These are phyloP conservation scores for Saccharomyces hybrid DNA, from an alignment of 1,139 yeast species.

Conservation along the genomic window DNA sequence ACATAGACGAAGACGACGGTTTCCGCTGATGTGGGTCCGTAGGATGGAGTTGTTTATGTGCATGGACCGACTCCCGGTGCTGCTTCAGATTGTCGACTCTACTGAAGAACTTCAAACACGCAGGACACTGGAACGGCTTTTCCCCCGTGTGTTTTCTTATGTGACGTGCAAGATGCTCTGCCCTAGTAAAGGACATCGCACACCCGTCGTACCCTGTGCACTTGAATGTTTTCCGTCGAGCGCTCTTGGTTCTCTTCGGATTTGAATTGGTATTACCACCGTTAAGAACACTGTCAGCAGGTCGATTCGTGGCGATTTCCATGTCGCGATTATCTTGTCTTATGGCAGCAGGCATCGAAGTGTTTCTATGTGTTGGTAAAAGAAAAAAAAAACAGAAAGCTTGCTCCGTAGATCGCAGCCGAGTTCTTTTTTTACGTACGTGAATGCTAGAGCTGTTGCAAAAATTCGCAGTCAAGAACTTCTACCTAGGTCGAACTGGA, in stretches of 20 bases:
- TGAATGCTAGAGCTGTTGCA: not conserved
- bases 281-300: not conserved
- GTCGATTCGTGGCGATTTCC: not conserved
- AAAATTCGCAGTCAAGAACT: not conserved
- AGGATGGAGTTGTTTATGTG: not conserved
- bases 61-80: constrained; percentile 86
- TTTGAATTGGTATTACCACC: not conserved
- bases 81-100: constrained; percentile 85
- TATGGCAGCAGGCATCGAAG: not conserved
- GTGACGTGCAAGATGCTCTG: constrained; percentile 89
- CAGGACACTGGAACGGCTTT: constrained; percentile 81
- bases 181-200: constrained; percentile 77
- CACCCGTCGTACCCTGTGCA: constrained; percentile 91
- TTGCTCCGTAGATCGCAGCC: not conserved
- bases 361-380: not conserved
- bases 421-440: not conserved
- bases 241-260: not conserved
- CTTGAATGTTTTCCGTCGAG: constrained; percentile 57
- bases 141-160: constrained; percentile 38
- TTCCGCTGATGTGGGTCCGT: not conserved
- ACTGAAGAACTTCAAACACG: constrained; percentile 72
- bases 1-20: not conserved
- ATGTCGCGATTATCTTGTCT: not conserved
- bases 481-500: not conserved
- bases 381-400: not conserved